These are phyloP conservation scores for Ophiocordyceps unilateralis DNA, from an alignment of 2,329 filamentous ascomycete genomes.

Conservation along the genomic window DNA sequence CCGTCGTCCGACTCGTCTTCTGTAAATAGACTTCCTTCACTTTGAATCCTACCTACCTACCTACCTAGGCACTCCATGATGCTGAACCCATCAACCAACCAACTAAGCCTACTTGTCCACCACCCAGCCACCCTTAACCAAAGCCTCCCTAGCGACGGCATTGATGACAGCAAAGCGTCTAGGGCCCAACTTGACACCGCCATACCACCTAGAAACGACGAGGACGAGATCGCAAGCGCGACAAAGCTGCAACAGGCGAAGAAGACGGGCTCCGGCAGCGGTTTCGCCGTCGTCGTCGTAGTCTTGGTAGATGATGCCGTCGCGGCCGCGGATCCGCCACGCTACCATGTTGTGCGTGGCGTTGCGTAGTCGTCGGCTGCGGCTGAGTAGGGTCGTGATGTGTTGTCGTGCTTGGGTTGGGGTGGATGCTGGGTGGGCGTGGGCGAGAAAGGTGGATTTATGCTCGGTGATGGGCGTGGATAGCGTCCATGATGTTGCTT, in stretches of 20 bases:
- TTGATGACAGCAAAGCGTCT: conserved; percentile 87
- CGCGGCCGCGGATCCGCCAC: conserved; percentile 56
- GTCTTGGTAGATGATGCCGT: conserved; percentile 49
- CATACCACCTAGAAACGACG: conserved; percentile 90
- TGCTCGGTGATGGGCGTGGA: conserved; percentile 63
- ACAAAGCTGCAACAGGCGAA: conserved; percentile 91
- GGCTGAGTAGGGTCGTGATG: conserved; percentile 58
- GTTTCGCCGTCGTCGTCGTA: conserved; percentile 94
- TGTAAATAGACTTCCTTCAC: no score
- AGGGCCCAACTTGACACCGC: conserved; percentile 75
- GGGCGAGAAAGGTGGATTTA: conserved; percentile 76
- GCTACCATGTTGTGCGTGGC: conserved; percentile 94
- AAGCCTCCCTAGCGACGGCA: conserved; percentile 62
- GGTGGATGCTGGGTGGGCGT: conserved; percentile 52
- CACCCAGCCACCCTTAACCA: conserved; percentile 48
- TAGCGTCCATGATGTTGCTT: conserved; percentile 45
- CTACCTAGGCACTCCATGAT: no score
- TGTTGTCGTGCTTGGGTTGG: conserved; percentile 54
- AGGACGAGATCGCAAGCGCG: conserved; percentile 86
- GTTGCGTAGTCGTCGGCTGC: conserved; percentile 67
- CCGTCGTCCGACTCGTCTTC: background rate
- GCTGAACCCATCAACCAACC: no score
- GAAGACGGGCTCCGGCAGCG: conserved; percentile 67
- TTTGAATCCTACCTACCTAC: no score
- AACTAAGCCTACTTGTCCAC: no score